Evolutionary conservation across 768 basidiomycete species (phyloP).

Genomic region (Dictyophora rubrovolvata): DNA sequence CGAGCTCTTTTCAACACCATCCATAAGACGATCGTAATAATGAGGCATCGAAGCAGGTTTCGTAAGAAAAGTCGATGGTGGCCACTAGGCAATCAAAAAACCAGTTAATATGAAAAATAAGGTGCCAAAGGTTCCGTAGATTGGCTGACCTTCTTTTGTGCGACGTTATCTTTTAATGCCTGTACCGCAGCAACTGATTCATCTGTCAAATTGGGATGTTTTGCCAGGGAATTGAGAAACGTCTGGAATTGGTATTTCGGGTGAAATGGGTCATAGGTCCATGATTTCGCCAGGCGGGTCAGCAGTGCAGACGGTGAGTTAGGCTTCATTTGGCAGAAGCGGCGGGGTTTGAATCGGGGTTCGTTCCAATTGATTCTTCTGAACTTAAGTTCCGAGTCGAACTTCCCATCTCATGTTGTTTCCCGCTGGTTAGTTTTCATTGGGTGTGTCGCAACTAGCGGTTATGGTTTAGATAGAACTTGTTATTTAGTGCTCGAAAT

Average conservation of each 20-base stretch:
- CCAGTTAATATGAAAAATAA: not conserved
- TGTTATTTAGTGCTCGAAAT: too few species aligned
- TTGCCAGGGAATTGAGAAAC: constrained; percentile 53
- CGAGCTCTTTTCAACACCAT: constrained; percentile 66
- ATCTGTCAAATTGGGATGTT: constrained; percentile 58
- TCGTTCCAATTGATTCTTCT: too few species aligned
- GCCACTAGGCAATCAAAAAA: constrained; percentile 38
- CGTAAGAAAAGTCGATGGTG: constrained; percentile 51
- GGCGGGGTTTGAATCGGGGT: not conserved
- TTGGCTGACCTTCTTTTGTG: constrained; percentile 45
- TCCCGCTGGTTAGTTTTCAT: too few species aligned
- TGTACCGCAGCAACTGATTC: constrained; percentile 50
- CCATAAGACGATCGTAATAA: constrained; percentile 64
- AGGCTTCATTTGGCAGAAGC: not conserved
- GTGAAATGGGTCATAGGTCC: constrained; percentile 67
- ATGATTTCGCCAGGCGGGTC: constrained; percentile 43
- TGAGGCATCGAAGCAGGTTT: constrained; percentile 61
- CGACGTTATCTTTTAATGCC: constrained; percentile 42
- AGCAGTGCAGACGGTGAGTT: constrained; percentile 27
- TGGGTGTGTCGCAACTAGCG: too few species aligned
- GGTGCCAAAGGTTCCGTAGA: constrained; percentile 9
- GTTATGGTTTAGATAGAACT: too few species aligned
- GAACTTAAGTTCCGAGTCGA: too few species aligned
- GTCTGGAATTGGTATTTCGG: constrained; percentile 64
- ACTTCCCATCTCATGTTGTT: too few species aligned